Evolutionary conservation across 2,329 filamentous ascomycete species (phyloP), one percentile per base, ranked within the genome.

Genomic region (Didymella pomorum): DNA sequence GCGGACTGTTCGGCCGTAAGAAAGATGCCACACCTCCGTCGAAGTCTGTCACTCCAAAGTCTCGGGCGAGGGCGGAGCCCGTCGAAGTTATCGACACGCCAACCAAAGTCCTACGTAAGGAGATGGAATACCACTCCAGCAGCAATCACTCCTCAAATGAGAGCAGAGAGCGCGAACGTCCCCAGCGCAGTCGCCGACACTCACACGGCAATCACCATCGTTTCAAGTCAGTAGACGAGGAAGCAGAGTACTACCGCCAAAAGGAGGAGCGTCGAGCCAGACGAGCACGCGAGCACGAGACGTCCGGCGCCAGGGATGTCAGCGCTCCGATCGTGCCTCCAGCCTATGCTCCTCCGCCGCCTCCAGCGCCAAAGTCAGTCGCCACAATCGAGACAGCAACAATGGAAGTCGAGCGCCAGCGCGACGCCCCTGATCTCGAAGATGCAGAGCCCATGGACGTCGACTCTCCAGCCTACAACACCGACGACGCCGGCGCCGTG

Each of bases 131-230:
- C 14, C 67, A 71, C 7, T 60, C 61, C 18, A 73, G 67, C 48
- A 74, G 70, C 52, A 67, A 70, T 12, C 65, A 72, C 29, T 76
- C 73, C 2, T 76, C 74, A 1, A 70, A 70, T 28, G 73, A 69
- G 23, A 72, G 71, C 42, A 68, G 71, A 9, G 72, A 75, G 29
- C 63, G 55, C 25, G 71, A 75, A 35, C 71, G 71, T 2, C 65
- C 69, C 3, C 69, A 71, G 51, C 72, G 70, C n/a, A 71, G 63
- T 51, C 70, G 71, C 8, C 68, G 69, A 33, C 61, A 69, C 45
- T 75, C 71, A 12, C 66, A 69, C 20, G 56, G 60, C 2, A 65
- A 56, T 4, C 65, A 69, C 7, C 67, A 67, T 29, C 68, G 65
- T 1, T 74, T 74, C 54, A 66, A 66, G 9, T 70, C 66, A 4